Base-by-base conservation (phyloP, 129 eudicot genomes). In the Cynara cardunculus region DNA sequence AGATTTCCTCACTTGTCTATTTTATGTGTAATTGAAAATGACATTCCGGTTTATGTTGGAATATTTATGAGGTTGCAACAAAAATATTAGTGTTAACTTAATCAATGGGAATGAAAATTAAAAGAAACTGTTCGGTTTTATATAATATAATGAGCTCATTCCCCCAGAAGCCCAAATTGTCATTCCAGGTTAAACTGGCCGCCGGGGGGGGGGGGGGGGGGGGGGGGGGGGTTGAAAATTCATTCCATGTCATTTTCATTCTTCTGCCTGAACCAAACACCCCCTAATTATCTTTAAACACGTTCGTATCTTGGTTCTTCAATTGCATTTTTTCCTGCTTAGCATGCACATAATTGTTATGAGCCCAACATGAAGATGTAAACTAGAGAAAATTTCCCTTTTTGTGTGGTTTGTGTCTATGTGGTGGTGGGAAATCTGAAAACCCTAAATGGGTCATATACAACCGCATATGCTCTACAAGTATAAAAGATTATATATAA, bases 271-370 rank as follows among this genome's bases (percentile, higher is more conserved):
- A n/a, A n/a, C n/a, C n/a, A n/a, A n/a, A n/a, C n/a, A n/a, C n/a
- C n/a, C n/a, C n/a, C n/a, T n/a, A n/a, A n/a, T n/a, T n/a, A 30
- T 9, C 39, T 16, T 44, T 44, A 27, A 41, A 21, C 25, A 13
- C 49, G 75, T 69, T 46, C 82, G 21, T 11, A 12, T 69, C 21
- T 70, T 69, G 69, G 82, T 39, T 44, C 27, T 41, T 24, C 41
- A 27, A 41, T 39, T 67, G 69, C 67, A 66, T 32, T 32, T 32
- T 32, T 28, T 32, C 4, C 35, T 32, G 35, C 35, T 32, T 32
- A 32, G 35, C 35, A 32, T 32, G 35, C 35, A 28, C 35, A 32
- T 32, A 32, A 32, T 32, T 32, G 35, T 32, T 32, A 4, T 32
- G 35, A n/a, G 4, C 67, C 64, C 26, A 41, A 25, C 7, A 28